These are phyloP conservation scores for Talaromyces amestolkiae DNA, from an alignment of 2,329 filamentous ascomycete genomes.

Conservation along the genomic window DNA sequence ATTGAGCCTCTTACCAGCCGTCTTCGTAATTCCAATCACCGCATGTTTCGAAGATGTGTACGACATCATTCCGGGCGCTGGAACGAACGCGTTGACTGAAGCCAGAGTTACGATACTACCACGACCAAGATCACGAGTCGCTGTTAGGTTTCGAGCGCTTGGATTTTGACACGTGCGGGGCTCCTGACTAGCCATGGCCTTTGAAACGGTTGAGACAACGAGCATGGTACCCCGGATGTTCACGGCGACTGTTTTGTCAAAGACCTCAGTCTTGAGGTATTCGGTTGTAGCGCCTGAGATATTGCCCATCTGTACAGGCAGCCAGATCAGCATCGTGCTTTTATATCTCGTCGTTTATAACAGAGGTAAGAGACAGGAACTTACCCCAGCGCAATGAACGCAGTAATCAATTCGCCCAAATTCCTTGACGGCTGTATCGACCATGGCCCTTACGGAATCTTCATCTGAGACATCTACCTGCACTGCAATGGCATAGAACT, in stretches of 20 bases:
- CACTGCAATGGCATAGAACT: background rate
- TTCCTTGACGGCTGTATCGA: constrained; percentile 8
- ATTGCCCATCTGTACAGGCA: background rate
- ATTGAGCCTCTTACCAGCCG: constrained; percentile 29
- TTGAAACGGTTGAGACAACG: constrained; percentile 4
- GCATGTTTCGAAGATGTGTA: constrained; percentile 47
- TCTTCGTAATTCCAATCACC: constrained; percentile 45
- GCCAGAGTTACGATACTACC: constrained; percentile 42
- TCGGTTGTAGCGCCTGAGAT: background rate
- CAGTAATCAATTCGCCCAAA: constrained; percentile 14
- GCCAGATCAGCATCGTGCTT: background rate
- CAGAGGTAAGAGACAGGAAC: background rate
- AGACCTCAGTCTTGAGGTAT: background rate
- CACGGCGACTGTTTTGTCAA: background rate
- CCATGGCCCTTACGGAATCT: constrained; percentile 5
- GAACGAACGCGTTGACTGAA: constrained; percentile 34
- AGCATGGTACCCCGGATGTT: background rate
- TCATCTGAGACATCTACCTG: constrained; percentile 3
- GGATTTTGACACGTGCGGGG: constrained; percentile 39
- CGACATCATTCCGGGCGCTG: constrained; percentile 33
- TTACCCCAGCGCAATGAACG: constrained; percentile 9
- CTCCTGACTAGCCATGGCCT: constrained; percentile 21
- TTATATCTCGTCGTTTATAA: too few relatives aligned
- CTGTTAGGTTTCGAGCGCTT: constrained; percentile 10
- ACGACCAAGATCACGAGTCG: constrained; percentile 23